Evolutionary conservation across 345 rosid species (phyloP).

Genomic region (Salix brachista): DNA sequence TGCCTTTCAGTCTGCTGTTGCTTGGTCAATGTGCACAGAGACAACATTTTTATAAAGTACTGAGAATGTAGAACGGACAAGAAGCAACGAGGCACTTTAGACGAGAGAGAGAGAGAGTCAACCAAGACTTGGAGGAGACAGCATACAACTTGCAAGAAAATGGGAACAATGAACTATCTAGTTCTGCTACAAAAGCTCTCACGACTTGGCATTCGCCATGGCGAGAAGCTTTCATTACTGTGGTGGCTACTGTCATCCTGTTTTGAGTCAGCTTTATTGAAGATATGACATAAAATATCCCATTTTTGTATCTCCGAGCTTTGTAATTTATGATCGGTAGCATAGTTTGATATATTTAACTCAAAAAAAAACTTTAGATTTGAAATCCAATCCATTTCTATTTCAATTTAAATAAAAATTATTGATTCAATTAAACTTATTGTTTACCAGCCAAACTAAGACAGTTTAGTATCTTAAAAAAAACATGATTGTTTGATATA

Average conservation of each 20-base stretch:
- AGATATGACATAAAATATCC: neutral
- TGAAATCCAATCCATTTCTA: no score
- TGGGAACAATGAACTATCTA: neutral
- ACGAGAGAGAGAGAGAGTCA: neutral
- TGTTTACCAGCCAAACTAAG: no score
- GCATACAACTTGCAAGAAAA: neutral
- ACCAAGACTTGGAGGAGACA: neutral
- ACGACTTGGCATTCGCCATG: neutral
- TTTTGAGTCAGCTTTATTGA: neutral
- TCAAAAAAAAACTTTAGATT: no score
- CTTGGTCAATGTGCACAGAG: slow-evolving; percentile 24
- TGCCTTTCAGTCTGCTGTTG: slow-evolving; percentile 12
- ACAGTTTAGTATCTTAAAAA: no score
- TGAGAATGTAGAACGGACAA: slow-evolving; percentile 19
- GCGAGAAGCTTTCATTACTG: neutral
- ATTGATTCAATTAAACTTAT: no score
- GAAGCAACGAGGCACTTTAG: slow-evolving; percentile 12
- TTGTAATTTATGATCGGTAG: no score
- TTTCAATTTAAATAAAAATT: no score
- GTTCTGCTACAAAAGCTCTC: neutral
- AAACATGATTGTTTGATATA: no score
- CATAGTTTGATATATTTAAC: no score
- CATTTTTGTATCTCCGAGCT: no score
- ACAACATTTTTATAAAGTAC: slow-evolving; percentile 10
- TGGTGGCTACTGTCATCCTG: neutral